Conservation (phyloP, 2,329 filamentous ascomycete genomes). For the Penicillium sp. region DNA sequence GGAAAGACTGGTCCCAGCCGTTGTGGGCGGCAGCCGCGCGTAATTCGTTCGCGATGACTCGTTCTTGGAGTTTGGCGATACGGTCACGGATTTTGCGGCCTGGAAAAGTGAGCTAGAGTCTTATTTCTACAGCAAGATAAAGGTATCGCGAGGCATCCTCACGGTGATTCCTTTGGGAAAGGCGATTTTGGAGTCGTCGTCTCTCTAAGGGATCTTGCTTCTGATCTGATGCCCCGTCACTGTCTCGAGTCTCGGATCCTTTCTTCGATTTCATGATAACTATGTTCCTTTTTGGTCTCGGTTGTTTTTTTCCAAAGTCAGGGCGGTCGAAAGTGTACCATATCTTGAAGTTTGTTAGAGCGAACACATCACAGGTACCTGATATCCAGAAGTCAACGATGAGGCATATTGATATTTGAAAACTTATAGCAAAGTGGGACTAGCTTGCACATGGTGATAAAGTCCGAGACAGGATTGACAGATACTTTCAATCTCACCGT, state of each 20-base stretch:
- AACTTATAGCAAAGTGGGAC: neutral
- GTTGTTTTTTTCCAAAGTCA: neutral
- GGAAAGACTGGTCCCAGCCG: conserved; percentile 29
- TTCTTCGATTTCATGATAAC: conserved; percentile 12
- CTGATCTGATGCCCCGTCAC: conserved; percentile 10
- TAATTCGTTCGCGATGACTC: conserved; percentile 37
- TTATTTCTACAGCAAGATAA: neutral
- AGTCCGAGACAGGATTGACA: neutral
- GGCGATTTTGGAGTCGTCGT: conserved; percentile 34
- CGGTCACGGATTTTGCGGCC: conserved; percentile 38
- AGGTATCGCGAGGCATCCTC: neutral
- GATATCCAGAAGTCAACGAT: neutral
- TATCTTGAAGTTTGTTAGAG: neutral
- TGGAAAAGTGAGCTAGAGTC: neutral
- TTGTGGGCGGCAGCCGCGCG: conserved; percentile 31
- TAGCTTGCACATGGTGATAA: neutral
- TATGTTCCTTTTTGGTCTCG: neutral
- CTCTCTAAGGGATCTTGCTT: conserved; percentile 36
- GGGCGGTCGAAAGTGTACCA: neutral
- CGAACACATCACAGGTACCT: neutral
- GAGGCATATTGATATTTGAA: neutral
- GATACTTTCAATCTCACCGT: conserved; percentile 23
- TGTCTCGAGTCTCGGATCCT: conserved; percentile 5
- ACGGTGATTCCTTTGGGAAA: conserved; percentile 39
- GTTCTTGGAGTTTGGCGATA: conserved; percentile 38